Percentiles rank a stretch among this genome's conserved stretches.
Conservation (phyloP, 176 grass and related monocot species). For the Coix lacrymajobi region DNA sequence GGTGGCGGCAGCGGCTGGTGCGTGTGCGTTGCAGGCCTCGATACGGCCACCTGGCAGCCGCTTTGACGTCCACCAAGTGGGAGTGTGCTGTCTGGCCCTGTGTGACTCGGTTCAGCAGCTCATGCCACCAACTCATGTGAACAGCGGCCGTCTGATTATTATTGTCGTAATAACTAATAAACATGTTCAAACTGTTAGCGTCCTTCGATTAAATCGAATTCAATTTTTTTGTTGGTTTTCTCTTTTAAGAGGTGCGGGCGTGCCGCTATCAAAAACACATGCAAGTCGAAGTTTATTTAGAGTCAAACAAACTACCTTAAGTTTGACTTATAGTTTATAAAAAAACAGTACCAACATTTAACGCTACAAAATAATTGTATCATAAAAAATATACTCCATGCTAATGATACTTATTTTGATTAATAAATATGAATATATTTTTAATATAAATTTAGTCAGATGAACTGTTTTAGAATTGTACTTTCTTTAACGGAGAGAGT, state of each 20-base stretch:
- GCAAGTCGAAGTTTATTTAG: too few species aligned
- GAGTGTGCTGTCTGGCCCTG: background rate
- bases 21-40: background rate
- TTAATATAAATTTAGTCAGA: too few species aligned
- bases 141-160: background rate
- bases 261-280: too few species aligned
- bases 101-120: background rate
- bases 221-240: background rate
- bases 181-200: background rate
- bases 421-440: too few species aligned
- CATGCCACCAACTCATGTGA: background rate
- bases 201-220: background rate
- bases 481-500: too few species aligned
- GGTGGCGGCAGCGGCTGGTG: constrained; percentile 35
- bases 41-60: background rate
- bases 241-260: background rate
- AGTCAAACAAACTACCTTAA: too few species aligned
- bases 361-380: too few species aligned
- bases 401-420: too few species aligned
- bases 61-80: constrained; percentile 28
- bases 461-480: too few species aligned
- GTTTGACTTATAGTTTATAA: too few species aligned
- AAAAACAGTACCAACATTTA: too few species aligned
- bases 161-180: background rate
- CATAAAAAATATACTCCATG: too few species aligned